Percentiles rank a stretch among this genome's conserved stretches.
phyloP scores from a whole-genome alignment of 2,329 filamentous ascomycete species.

The Huntiella decipiens region DNA sequence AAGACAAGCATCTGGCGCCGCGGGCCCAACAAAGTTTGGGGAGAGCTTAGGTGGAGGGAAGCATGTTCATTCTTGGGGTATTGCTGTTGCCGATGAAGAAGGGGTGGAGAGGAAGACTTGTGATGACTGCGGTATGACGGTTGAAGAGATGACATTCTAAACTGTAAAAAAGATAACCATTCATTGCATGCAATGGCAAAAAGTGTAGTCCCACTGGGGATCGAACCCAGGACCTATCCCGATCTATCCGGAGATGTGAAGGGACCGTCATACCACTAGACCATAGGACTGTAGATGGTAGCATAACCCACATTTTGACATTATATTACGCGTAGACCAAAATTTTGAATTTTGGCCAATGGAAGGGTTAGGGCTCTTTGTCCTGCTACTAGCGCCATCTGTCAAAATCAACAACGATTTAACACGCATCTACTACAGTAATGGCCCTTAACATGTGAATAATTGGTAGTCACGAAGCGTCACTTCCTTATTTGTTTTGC shows the following conservation, averaged over 20 bases:
- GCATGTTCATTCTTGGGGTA: slow-evolving; percentile 80
- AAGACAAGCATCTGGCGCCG: slow-evolving; percentile 38
- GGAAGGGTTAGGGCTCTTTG: no score
- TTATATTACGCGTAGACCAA: no score
- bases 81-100: slow-evolving; percentile 46
- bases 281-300: slow-evolving; percentile 8
- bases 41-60: slow-evolving; percentile 50
- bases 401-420: no score
- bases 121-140: slow-evolving; percentile 56
- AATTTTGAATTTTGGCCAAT: no score
- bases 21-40: slow-evolving; percentile 45
- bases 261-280: slow-evolving; percentile 12
- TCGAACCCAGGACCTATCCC: slow-evolving; percentile 12
- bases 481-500: no score
- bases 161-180: not conserved
- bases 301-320: no score
- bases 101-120: slow-evolving; percentile 71
- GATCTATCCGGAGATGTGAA: slow-evolving; percentile 6
- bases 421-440: no score
- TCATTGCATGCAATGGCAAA: not conserved
- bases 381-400: no score
- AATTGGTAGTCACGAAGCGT: no score
- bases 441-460: no score
- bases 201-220: slow-evolving; percentile 11
- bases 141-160: slow-evolving; percentile 54